Conservation (phyloP, 176 grass and related monocot species). For the Cenchrus purpureus region DNA sequence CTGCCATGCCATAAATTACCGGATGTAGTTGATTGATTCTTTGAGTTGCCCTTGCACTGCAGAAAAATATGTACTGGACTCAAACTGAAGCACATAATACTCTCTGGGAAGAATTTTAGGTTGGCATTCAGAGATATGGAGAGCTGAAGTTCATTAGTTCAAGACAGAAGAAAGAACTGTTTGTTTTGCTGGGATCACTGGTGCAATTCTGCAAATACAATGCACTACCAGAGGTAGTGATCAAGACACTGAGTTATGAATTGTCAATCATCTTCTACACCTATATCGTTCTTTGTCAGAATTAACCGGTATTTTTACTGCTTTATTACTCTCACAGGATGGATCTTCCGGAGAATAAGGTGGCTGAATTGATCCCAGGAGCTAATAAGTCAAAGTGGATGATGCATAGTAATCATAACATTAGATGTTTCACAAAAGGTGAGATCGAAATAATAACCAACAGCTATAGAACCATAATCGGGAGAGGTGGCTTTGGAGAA, state of each 20-base stretch:
- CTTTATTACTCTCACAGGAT: neutral
- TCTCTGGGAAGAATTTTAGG: neutral
- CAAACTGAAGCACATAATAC: neutral
- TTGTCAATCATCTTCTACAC: neutral
- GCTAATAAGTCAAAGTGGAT: neutral
- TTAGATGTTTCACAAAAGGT: neutral
- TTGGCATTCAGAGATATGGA: neutral
- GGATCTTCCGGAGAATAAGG: neutral
- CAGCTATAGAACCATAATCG: neutral
- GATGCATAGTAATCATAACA: neutral
- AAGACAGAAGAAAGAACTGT: neutral
- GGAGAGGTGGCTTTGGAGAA: slow-evolving; percentile 19
- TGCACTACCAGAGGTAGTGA: neutral
- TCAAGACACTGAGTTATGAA: neutral
- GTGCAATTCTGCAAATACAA: neutral
- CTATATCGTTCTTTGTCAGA: neutral
- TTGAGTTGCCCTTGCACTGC: neutral
- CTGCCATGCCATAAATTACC: neutral
- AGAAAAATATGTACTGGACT: neutral
- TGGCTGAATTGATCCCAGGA: neutral
- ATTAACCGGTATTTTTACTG: neutral
- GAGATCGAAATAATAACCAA: slow-evolving; percentile 24
- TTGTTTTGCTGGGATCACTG: neutral
- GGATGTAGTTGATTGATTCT: neutral
- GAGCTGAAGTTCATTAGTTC: neutral